Percentiles rank a stretch among this genome's conserved stretches.
Conservation (phyloP, 345 rosid species). For the Acer negundo region DNA sequence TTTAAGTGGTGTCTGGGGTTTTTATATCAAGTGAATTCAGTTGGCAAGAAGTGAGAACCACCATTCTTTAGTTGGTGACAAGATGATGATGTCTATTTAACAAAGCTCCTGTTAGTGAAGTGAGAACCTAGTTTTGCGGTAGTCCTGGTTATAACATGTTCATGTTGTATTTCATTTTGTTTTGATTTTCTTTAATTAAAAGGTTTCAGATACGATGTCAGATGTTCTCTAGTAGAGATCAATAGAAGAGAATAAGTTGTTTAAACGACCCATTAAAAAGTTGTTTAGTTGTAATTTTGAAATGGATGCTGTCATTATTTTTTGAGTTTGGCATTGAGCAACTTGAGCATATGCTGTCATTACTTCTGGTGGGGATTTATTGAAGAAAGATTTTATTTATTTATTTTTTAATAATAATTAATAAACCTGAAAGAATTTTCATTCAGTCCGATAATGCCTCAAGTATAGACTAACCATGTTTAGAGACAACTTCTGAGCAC, state of each 20-base stretch:
- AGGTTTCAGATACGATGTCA: constrained; percentile 14
- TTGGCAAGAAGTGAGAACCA: not conserved
- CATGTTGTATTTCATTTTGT: constrained; percentile 24
- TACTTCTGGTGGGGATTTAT: no score
- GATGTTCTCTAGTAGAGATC: constrained; percentile 8
- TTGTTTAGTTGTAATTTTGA: not conserved
- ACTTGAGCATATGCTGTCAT: not conserved
- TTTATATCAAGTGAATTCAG: constrained; percentile 13
- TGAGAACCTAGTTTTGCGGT: constrained; percentile 23
- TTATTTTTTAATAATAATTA: no score
- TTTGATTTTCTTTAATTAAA: not conserved
- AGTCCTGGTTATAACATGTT: not conserved
- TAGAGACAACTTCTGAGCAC: not conserved
- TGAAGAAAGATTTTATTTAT: no score
- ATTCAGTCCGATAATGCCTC: no score
- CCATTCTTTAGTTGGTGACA: constrained; percentile 7
- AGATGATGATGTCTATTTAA: constrained; percentile 14
- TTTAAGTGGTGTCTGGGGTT: constrained; percentile 38
- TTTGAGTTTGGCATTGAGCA: not conserved
- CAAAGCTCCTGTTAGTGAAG: constrained; percentile 16
- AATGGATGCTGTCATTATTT: not conserved
- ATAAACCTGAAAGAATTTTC: no score
- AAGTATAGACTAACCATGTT: no score
- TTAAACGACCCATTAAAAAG: constrained; percentile 14
- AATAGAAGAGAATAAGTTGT: constrained; percentile 25